Evolutionary conservation across 202 grass and related monocot genomes (phyloP).

Genomic region (Setaria italica): DNA sequence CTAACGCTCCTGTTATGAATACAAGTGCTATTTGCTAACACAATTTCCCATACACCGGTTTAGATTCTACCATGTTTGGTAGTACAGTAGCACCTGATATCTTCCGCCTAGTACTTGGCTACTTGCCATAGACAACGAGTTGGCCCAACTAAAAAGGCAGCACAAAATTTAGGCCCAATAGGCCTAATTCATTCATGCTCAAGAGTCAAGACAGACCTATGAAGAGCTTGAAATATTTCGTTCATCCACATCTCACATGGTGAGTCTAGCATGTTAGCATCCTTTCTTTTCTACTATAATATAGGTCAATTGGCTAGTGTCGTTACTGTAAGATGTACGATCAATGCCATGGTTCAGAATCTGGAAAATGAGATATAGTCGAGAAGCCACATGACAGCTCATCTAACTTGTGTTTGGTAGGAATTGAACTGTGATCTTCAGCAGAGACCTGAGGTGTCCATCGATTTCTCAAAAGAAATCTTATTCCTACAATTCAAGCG

Average conservation of each 20-base stretch:
- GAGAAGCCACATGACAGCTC: too few species aligned
- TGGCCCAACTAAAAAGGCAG: not conserved
- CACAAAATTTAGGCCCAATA: slow-evolving; percentile 6
- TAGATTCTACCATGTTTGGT: too few species aligned
- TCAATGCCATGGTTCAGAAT: not conserved
- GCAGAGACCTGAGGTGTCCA: not conserved
- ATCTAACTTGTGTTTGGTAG: not conserved
- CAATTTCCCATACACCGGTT: too few species aligned
- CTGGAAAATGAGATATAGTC: not conserved
- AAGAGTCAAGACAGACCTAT: not conserved
- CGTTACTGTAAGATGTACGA: not conserved
- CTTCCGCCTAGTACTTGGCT: not conserved
- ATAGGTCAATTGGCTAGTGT: not conserved
- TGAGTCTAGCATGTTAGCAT: not conserved
- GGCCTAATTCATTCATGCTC: not conserved
- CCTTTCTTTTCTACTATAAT: not conserved
- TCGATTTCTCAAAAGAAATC: not conserved
- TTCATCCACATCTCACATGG: slow-evolving; percentile 9
- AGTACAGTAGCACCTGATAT: too few species aligned
- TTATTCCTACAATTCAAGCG: not conserved
- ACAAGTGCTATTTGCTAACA: too few species aligned
- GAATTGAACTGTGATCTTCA: not conserved
- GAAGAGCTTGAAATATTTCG: slow-evolving; percentile 16
- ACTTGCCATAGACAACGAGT: not conserved
- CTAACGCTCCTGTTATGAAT: too few species aligned